Conservation (phyloP, 2,329 filamentous ascomycete genomes). For the Lecanoromycetidae sp. region DNA sequence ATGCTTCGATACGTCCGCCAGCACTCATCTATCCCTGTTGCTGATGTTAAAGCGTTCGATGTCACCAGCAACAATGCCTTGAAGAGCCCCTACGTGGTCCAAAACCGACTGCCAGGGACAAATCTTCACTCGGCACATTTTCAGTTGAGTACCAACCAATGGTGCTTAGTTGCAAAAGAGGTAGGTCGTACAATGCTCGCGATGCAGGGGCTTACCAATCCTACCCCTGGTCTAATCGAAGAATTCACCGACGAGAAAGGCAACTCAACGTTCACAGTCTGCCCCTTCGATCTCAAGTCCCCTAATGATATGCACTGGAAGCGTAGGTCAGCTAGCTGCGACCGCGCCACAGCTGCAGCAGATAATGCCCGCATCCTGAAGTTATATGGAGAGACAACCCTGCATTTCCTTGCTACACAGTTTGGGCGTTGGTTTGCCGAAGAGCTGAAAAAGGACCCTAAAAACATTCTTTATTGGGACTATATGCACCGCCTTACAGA, state of each 20-base stretch:
- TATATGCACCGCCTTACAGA: background rate
- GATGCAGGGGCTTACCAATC: conserved; percentile 1
- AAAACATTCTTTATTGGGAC: background rate
- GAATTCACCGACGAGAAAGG: background rate
- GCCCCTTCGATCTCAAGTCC: conserved; percentile 5
- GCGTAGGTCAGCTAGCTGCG: background rate
- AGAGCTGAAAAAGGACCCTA: background rate
- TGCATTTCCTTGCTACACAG: conserved; percentile 8
- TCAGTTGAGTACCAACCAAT: conserved; percentile 1
- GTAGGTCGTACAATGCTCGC: conserved; percentile 1
- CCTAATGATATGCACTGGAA: background rate
- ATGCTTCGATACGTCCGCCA: conserved; percentile 10
- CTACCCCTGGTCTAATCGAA: conserved; percentile 4
- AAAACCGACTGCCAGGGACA: conserved; percentile 7
- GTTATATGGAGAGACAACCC: background rate
- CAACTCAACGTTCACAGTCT: background rate
- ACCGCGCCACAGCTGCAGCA: background rate
- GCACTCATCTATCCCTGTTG: conserved; percentile 6
- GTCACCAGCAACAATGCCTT: conserved; percentile 2
- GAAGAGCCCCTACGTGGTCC: conserved; percentile 4
- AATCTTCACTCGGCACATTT: background rate
- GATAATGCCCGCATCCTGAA: background rate
- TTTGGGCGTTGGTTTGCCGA: conserved; percentile 10
- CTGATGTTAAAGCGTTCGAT: conserved; percentile 8
- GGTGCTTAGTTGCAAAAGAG: conserved; percentile 5